Evolutionary conservation across 2,329 filamentous ascomycete species (phyloP).

Genomic region (Ceratocystis lukuohia): DNA sequence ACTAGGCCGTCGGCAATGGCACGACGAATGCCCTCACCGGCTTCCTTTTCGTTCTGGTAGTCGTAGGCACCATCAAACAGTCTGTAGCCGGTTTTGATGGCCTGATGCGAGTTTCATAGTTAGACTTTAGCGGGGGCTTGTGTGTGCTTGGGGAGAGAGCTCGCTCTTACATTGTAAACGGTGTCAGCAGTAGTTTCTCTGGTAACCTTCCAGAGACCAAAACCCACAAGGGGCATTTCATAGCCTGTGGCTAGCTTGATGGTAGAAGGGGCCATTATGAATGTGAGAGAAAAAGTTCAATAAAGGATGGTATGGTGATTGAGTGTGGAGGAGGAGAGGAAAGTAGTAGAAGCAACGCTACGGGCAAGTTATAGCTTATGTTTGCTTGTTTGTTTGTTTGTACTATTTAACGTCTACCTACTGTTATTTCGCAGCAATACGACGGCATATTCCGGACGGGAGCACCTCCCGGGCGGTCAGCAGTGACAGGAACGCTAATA

Average conservation of each 20-base stretch:
- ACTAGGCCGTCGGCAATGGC: conserved; percentile 63
- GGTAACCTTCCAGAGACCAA: conserved; percentile 74
- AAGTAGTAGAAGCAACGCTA: conserved; percentile 22
- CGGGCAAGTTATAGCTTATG: not conserved
- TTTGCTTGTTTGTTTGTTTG: no score
- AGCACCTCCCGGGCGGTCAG: no score
- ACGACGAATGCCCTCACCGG: conserved; percentile 60
- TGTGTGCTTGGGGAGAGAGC: not conserved
- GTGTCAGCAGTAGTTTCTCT: conserved; percentile 59
- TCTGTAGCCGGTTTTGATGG: conserved; percentile 50
- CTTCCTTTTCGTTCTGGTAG: conserved; percentile 72
- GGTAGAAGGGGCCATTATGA: conserved; percentile 20
- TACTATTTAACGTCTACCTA: no score
- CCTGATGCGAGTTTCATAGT: conserved; percentile 22
- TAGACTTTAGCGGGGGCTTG: not conserved
- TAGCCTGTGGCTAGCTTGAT: conserved; percentile 52
- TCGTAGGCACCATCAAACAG: conserved; percentile 51
- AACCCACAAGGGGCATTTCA: conserved; percentile 63
- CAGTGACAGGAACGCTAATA: no score
- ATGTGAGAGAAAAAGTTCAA: not conserved
- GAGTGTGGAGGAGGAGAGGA: conserved; percentile 17
- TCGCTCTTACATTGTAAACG: conserved; percentile 48
- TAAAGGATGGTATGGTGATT: not conserved
- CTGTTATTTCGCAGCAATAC: no score
- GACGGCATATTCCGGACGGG: no score